Evolutionary conservation across 2,329 filamentous ascomycete species (phyloP).

Genomic region (Acarospora socialis): DNA sequence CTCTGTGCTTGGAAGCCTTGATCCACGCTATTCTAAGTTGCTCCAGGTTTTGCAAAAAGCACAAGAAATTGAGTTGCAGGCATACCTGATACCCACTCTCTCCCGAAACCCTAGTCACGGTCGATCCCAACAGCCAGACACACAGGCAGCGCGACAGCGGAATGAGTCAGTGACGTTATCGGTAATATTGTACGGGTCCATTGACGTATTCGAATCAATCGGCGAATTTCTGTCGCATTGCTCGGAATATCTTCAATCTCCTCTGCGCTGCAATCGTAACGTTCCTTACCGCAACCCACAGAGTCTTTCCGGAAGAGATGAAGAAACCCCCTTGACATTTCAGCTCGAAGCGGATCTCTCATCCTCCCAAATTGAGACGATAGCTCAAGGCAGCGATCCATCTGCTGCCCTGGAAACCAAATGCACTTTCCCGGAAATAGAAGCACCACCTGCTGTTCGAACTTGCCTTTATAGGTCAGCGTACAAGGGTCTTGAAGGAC

Average conservation of each 20-base stretch:
- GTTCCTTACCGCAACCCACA: conserved; percentile 18
- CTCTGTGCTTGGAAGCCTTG: conserved; percentile 4
- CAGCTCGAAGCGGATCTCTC: conserved; percentile 1
- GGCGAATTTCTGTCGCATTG: conserved; percentile 17
- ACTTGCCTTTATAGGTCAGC: conserved; percentile 10
- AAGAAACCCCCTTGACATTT: conserved; percentile 10
- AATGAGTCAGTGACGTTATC: too few relatives aligned
- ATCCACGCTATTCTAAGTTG: conserved; percentile 4
- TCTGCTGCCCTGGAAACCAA: conserved; percentile 4
- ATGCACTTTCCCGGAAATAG: conserved; percentile 5
- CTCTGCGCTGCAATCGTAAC: conserved; percentile 14
- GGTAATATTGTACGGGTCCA: conserved; percentile 12
- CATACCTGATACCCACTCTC: not conserved
- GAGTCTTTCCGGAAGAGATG: conserved; percentile 11
- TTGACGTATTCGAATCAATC: conserved; percentile 15
- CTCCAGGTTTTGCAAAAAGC: conserved; percentile 1
- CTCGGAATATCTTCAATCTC: conserved; percentile 17
- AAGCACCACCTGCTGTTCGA: conserved; percentile 5
- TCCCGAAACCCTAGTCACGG: not conserved
- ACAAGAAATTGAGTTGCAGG: conserved; percentile 2
- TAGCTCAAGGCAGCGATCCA: conserved; percentile 1
- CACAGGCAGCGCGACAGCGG: not conserved
- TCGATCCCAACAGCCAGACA: not conserved
- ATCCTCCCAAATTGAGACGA: not conserved
- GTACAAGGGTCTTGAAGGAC: conserved; percentile 25